phyloP scores from a whole-genome alignment of 768 basidiomycete genomes.

The Agrocybe praecox region DNA sequence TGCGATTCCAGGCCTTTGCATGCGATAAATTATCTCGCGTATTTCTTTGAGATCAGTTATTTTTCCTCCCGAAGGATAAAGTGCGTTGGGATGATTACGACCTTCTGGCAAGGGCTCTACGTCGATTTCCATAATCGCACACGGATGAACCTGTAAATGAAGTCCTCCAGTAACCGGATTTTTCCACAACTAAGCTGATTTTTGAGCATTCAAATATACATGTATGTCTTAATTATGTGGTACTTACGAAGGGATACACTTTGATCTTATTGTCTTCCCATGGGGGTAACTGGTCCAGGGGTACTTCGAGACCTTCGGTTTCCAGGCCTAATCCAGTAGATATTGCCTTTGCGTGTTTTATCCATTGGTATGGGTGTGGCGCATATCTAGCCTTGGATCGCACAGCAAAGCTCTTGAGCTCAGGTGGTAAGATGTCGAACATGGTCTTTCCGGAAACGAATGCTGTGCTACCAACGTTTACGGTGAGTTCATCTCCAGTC shows the following conservation, averaged over 20 bases:
- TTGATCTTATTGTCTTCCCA: conserved; percentile 81
- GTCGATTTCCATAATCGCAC: conserved; percentile 60
- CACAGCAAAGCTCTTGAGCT: conserved; percentile 79
- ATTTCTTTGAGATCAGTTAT: conserved; percentile 22
- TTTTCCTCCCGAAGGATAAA: conserved; percentile 49
- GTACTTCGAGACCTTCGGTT: conserved; percentile 69
- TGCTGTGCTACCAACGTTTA: conserved; percentile 85
- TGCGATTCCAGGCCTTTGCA: conserved; percentile 21
- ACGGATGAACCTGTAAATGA: conserved; percentile 85
- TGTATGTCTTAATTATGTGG: background rate
- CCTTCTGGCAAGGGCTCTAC: conserved; percentile 66
- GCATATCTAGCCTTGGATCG: conserved; percentile 74
- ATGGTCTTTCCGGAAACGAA: conserved; percentile 80
- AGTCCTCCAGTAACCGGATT: conserved; percentile 79
- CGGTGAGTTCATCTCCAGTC: conserved; percentile 76
- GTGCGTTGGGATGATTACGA: conserved; percentile 49
- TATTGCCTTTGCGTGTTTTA: conserved; percentile 70
- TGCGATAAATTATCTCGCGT: conserved; percentile 18
- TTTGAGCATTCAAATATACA: background rate
- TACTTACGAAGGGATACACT: conserved; percentile 57
- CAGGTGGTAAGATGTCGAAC: conserved; percentile 73
- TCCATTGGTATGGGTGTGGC: conserved; percentile 89
- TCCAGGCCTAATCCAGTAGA: conserved; percentile 84
- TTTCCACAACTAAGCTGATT: conserved; percentile 68
- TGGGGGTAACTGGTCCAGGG: conserved; percentile 63